Base-by-base conservation (phyloP, 805 yeast genomes). In the Lachancea waltii region DNA sequence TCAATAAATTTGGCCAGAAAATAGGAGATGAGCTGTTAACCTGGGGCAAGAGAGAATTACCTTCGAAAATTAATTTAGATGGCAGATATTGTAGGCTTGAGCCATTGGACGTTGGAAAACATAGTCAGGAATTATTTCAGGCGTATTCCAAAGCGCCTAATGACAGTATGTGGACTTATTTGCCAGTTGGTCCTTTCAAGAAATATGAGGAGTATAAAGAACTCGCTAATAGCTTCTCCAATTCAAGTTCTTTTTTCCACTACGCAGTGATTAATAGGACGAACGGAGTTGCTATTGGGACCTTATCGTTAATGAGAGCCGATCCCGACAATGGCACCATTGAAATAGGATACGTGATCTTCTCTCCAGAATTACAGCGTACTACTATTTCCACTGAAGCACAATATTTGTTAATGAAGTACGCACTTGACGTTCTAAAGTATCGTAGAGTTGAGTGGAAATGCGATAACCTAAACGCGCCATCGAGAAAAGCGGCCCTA, bases 371-470 rank as follows among this genome's bases (percentile, higher is more conserved):
- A 9, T 28, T 49, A 19, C 42, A 41, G 32, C 38, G 50, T 25
- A 59, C 62, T 7, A 45, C 51, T 4, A 42, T 47, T 19, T 54
- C 62, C 7, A 60, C 65, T 1, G 67, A 62, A 35, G 60, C 58
- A 3, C 51, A 52, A 33, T 60, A 48, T 40, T 44, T 61, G 22
- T 32, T 59, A 39, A 48, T 53, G 45, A 46, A 45, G 25, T 46
- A 57, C 32, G 62, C 53, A 2, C 57, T 60, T 33, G 58, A 54
- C 2, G 40, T 26, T 7, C 44, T 58, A 30, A 52, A 56, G 3
- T 55, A 57, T 41, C 47, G 67, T 14, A 48, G 65, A 11, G 50
- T 45, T 33, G 64, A 60, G 39, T 62, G 67, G 67, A 60, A 56
- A 39, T 62, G 65, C 42, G 51, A 60, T 41, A 45, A 49, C 25